Percentiles rank a stretch among this genome's conserved stretches.
Conservation (phyloP, 768 basidiomycete genomes). For the Botryobasidium botryosum region DNA sequence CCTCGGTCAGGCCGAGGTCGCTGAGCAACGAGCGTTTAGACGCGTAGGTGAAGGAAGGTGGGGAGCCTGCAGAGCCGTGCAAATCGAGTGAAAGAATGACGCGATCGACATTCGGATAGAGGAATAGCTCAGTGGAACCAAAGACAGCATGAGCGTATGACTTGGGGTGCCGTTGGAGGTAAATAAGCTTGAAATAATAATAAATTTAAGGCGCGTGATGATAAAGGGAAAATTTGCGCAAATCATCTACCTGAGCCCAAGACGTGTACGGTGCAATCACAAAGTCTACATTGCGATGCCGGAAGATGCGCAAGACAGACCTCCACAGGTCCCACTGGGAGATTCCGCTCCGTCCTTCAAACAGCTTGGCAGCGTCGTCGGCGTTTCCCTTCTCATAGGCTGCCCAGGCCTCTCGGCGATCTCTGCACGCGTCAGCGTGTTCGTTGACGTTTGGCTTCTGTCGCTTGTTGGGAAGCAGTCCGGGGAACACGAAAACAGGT, state of each 20-base stretch:
- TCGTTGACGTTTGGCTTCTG: conserved; percentile 40
- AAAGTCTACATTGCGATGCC: conserved; percentile 90
- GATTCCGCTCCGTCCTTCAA: conserved; percentile 55
- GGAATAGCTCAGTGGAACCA: conserved; percentile 75
- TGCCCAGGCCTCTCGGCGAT: conserved; percentile 74
- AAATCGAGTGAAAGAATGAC: conserved; percentile 83
- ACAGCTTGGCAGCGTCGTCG: conserved; percentile 70
- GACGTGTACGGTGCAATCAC: conserved; percentile 90
- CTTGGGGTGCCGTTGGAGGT: conserved; percentile 84
- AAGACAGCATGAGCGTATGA: conserved; percentile 90
- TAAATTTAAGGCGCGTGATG: neutral
- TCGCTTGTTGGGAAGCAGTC: conserved; percentile 61
- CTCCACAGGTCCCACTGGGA: conserved; percentile 88
- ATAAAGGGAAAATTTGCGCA: neutral
- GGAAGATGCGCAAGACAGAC: conserved; percentile 79
- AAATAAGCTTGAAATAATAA: conserved; percentile 49
- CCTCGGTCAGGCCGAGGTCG: conserved; percentile 51
- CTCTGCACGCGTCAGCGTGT: conserved; percentile 47
- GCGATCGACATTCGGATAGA: conserved; percentile 76
- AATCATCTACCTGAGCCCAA: conserved; percentile 73
- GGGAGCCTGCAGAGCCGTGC: conserved; percentile 32
- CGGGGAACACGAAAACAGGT: conserved; percentile 96
- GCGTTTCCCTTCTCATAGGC: conserved; percentile 88
- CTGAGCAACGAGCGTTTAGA: conserved; percentile 61
- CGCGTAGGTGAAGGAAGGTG: conserved; percentile 65